These are phyloP conservation scores for Cyberlindnera petersonii DNA, from an alignment of 805 yeast genomes.

Conservation along the genomic window DNA sequence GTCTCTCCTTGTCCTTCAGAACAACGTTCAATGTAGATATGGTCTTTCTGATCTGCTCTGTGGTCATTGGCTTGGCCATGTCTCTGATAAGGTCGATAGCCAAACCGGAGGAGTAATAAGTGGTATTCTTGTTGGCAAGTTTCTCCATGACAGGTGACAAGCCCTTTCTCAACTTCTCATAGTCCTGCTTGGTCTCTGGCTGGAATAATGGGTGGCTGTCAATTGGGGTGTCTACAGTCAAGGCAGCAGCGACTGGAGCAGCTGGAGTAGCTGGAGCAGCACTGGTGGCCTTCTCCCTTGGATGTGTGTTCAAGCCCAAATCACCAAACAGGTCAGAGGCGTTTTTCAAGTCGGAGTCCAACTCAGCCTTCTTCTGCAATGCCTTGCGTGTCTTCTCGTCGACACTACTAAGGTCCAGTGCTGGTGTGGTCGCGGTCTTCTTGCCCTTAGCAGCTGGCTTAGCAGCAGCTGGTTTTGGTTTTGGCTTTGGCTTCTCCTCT, in stretches of 20 bases:
- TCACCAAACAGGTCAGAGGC: slow-evolving; percentile 92
- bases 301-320: slow-evolving; percentile 48
- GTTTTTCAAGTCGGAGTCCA: slow-evolving; percentile 81
- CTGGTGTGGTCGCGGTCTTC: slow-evolving; percentile 21
- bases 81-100: slow-evolving; percentile 87
- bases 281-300: slow-evolving; percentile 37
- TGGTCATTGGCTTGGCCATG: slow-evolving; percentile 70
- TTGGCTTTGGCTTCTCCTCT: slow-evolving; percentile 40
- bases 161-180: slow-evolving; percentile 70
- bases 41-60: slow-evolving; percentile 82
- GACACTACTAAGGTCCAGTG: slow-evolving; percentile 56
- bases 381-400: slow-evolving; percentile 75
- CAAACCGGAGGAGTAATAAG: slow-evolving; percentile 69
- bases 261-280: too few species aligned
- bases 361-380: slow-evolving; percentile 72
- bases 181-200: slow-evolving; percentile 77
- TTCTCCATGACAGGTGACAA: slow-evolving; percentile 56
- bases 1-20: slow-evolving; percentile 80
- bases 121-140: slow-evolving; percentile 55
- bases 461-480: slow-evolving; percentile 28
- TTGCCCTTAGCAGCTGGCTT: slow-evolving; percentile 3
- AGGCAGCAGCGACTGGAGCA: slow-evolving; percentile 23
- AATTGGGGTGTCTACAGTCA: slow-evolving; percentile 61
- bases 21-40: slow-evolving; percentile 78
- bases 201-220: slow-evolving; percentile 78